Evolutionary conservation across 2,329 filamentous ascomycete genomes (phyloP), one percentile per base, ranked within the genome.

Genomic region (Cordyceps javanica): DNA sequence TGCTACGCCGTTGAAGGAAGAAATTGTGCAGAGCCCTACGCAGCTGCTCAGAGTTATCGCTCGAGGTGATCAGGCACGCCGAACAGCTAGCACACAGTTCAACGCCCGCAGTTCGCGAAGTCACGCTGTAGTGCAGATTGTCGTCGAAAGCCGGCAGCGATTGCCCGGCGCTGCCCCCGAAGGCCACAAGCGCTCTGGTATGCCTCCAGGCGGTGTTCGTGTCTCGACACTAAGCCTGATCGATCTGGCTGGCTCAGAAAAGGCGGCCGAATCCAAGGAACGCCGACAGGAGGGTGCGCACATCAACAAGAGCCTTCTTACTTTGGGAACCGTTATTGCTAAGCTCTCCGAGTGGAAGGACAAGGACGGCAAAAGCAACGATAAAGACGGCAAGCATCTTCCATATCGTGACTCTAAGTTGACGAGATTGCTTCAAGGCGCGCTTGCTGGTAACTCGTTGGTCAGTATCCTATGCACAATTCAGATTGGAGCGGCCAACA

Each of bases 401-500:
- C 94, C 94, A 3, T 99, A 97, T 72, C 84, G 94, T 70, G 94
- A 99, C 75, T 97, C 92, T 80, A 99, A 99, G 72, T 83, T 99
- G 65, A 99, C 94, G 11, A 83, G 94, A 65, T 77, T 99, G 60
- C 78, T 99, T 38, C 94, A 99, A 74, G 90, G 91, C 41, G 94
- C 94, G 3, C 77, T 99, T 39, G 96, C 93, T 0, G 94, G 94
- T 51, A 90, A 93, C 70, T 96, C 94, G 3, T 82, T 99, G 14
- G 91, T 99, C 67, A 97, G 93, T 67, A 99, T 99, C 68, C 85
- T 99, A 21, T 99, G 94, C 70, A 99, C 94, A 0, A 94, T 99
- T 56, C 90, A 96, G 68, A 88, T 95, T 46, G 90, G 90, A n/a
- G 80, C 88, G 1, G 82, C 84, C 13, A 87, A 88, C 23, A 91